phyloP scores from a whole-genome alignment of 1,284 basidiomycete genomes.

The Tetrapyrgos nigripes region DNA sequence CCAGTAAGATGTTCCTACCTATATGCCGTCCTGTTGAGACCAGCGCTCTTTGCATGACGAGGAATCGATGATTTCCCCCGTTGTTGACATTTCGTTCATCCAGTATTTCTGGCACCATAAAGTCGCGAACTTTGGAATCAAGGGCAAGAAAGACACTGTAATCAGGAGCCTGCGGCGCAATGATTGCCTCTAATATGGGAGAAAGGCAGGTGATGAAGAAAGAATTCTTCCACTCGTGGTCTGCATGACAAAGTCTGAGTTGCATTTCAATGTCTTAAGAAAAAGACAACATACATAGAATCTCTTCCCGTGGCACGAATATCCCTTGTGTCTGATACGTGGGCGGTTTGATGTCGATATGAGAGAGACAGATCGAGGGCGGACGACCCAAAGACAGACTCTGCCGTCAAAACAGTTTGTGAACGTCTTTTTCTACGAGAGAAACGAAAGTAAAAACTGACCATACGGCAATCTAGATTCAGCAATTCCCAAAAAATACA shows the following conservation, averaged over 20 bases:
- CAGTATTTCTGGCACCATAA: slow-evolving; percentile 62
- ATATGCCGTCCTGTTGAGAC: slow-evolving; percentile 72
- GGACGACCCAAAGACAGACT: slow-evolving; percentile 81
- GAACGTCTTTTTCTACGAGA: not conserved
- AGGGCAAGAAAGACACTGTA: slow-evolving; percentile 64
- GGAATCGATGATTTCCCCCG: slow-evolving; percentile 47
- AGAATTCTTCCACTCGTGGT: slow-evolving; percentile 76
- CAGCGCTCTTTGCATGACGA: slow-evolving; percentile 74
- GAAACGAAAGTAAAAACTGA: slow-evolving; percentile 35
- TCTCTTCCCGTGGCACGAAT: slow-evolving; percentile 63
- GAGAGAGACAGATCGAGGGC: slow-evolving; percentile 69
- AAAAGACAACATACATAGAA: slow-evolving; percentile 60
- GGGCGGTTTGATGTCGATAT: slow-evolving; percentile 73
- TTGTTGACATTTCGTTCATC: slow-evolving; percentile 48
- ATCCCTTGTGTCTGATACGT: slow-evolving; percentile 61
- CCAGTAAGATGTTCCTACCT: slow-evolving; percentile 46
- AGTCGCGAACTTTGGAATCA: slow-evolving; percentile 66
- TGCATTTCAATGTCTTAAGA: not conserved
- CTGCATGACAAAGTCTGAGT: slow-evolving; percentile 39
- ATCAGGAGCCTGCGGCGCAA: slow-evolving; percentile 61
- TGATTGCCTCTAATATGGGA: slow-evolving; percentile 70
- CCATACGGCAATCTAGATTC: slow-evolving; percentile 78
- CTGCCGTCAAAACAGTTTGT: slow-evolving; percentile 37
- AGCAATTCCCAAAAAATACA: slow-evolving; percentile 78
- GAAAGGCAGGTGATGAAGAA: slow-evolving; percentile 72